Conservation (phyloP, 768 basidiomycete genomes). For the Boletales sp. region DNA sequence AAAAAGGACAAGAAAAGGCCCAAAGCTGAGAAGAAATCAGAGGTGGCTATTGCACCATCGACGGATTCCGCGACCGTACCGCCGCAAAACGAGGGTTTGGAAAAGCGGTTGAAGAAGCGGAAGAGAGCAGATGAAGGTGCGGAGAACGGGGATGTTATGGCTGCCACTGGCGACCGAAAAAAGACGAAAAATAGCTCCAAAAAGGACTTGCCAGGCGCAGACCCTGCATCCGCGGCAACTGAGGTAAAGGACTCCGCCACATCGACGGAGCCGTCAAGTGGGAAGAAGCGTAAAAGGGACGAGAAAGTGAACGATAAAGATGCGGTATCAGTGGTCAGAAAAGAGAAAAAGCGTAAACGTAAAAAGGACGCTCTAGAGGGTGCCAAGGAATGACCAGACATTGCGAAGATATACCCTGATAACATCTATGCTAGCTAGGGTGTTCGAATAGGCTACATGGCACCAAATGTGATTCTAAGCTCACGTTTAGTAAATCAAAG, state of each 20-base stretch:
- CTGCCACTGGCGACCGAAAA: constrained; percentile 13
- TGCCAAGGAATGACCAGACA: not conserved
- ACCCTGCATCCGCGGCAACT: constrained; percentile 1
- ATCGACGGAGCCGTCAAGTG: constrained; percentile 8
- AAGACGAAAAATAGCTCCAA: constrained; percentile 24
- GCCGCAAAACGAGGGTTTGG: constrained; percentile 5
- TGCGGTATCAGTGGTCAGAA: constrained; percentile 17
- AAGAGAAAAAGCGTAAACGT: constrained; percentile 30
- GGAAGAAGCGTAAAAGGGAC: constrained; percentile 27
- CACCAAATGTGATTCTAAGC: too few species aligned
- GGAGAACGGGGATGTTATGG: constrained; percentile 8
- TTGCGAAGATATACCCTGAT: too few species aligned
- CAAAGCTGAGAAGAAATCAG: constrained; percentile 9
- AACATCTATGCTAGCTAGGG: too few species aligned
- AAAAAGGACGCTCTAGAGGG: constrained; percentile 5
- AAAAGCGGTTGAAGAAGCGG: constrained; percentile 33
- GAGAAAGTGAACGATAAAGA: constrained; percentile 7
- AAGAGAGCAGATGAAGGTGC: constrained; percentile 20
- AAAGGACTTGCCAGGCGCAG: constrained; percentile 8
- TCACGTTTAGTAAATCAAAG: too few species aligned
- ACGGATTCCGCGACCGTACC: constrained; percentile 8
- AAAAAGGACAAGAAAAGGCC: constrained; percentile 17
- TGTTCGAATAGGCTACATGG: too few species aligned
- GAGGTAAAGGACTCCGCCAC: constrained; percentile 12
- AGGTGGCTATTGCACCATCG: constrained; percentile 18